Base-by-base conservation (phyloP, 202 grass and related monocot genomes). In the Carex sylvatica region DNA sequence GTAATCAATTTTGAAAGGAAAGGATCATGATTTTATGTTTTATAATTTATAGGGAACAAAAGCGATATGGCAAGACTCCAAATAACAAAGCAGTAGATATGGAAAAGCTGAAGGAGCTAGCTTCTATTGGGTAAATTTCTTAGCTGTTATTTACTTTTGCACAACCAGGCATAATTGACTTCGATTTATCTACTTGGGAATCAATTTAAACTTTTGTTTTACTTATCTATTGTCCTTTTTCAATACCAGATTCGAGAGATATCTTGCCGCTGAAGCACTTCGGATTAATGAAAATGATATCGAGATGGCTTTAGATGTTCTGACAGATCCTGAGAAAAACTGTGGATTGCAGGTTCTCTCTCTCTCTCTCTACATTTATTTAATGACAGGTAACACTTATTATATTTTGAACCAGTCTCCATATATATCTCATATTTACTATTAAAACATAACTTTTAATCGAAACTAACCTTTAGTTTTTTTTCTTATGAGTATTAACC, bases 321-420 rank as follows among this genome's bases (percentile, higher is more conserved):
- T 99, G 68, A 99, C 96, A 87, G 87, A 99, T 89, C 93, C 96
- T 85, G 96, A 95, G 35, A 36, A 87, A 84, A 99, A 99, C 26
- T 93, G 88, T 83, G 47, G 23, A 26, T 76, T 99, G 71, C 96
- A 95, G 85, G 96, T 99, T 28, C 28, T 36, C 22, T 82, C 58
- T 80, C 33, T 35, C 33, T 28, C 33, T 35, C 22, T 82, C 58
- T 80, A 1, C 36, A 40, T 7, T 70, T 19, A 35, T n/a, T 44
- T 40, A 0, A n/a, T 20, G 65, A 36, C 65, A 68, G 14, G 5
- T 46, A 70, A 70, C 18, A 19, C 36, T 70, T 70, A 20, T 5
- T 18, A 15, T 72, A 49, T 49, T 72, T 49, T n/a, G 40, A 49
- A 24, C 18, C 3, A 42, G 9, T 70, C 18, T 46, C 3, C 0